Base-by-base conservation (phyloP, 2,329 filamentous ascomycete genomes). In the Aspergillus fumigatus region DNA sequence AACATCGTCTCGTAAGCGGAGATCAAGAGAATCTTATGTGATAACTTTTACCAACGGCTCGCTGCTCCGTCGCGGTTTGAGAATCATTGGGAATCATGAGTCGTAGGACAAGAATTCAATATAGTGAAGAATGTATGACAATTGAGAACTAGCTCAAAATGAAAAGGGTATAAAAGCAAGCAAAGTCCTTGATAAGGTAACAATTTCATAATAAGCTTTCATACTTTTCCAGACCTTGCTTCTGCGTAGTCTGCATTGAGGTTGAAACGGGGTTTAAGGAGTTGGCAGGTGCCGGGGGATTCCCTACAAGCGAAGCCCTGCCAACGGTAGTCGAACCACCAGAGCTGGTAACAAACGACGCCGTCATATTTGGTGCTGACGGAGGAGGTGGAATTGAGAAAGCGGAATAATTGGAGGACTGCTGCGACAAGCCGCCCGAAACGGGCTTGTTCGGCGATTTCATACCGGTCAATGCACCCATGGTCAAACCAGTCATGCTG, bases 161-260 rank as follows among this genome's bases (percentile, higher is more conserved):
- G 47, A 53, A 47, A 40, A 45, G 52, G 19, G 45, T 38, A 57
- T 35, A 45, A 47, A 51, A 56, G 51, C 4, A 52, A 45, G 53
- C 27, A 49, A 49, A 49, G 55, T 41, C 41, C 8, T 49, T 51
- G n/a, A 29, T 29, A 45, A 29, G 21, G 45, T 14, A 40, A 40
- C 43, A 19, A 19, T 27, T 49, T 67, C 62, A 84, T 57, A 84
- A 65, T 59, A 84, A 73, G 68, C 82, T 84, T 62, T 83, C 80
- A 65, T 80, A 84, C 58, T 80, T 81, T 68, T 84, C 82, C 56
- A 84, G 65, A 1, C 81, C 81, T 54, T 70, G 68, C 59, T 70
- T 75, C 59, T 65, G 72, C 53, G 67, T 61, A 29, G 57, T 56
- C 45, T 62, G 58, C 19, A 65, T 59, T 51, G 67, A 62, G n/a